These are phyloP conservation scores for Inonotus obliquus DNA, from an alignment of 1,284 basidiomycete genomes.

Conservation along the genomic window DNA sequence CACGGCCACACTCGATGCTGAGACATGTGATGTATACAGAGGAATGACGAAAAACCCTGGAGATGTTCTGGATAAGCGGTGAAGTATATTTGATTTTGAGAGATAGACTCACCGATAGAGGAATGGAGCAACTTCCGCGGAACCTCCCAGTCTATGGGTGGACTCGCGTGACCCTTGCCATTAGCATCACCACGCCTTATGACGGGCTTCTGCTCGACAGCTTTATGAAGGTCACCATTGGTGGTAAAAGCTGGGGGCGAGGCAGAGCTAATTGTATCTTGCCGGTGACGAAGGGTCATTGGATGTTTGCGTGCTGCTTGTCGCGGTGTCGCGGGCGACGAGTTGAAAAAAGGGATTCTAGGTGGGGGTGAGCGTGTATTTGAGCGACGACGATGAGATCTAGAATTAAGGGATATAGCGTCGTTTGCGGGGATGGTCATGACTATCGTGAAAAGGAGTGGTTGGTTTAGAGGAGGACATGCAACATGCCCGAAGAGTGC, in stretches of 20 bases:
- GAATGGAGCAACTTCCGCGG: constrained; percentile 90
- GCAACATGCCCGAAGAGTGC: not conserved
- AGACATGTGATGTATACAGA: constrained; percentile 60
- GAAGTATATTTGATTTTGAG: constrained; percentile 9
- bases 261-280: not conserved
- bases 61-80: constrained; percentile 8
- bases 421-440: constrained; percentile 50
- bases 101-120: constrained; percentile 68
- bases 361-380: constrained; percentile 41
- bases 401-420: constrained; percentile 40
- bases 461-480: not conserved
- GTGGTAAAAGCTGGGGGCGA: not conserved
- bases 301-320: not conserved
- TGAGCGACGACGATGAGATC: constrained; percentile 31
- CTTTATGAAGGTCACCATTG: not conserved
- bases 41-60: constrained; percentile 82
- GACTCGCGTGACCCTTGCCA: constrained; percentile 20
- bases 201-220: not conserved
- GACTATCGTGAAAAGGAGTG: constrained; percentile 3
- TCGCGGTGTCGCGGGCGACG: constrained; percentile 2
- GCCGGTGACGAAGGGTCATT: constrained; percentile 1
- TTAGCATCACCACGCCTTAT: constrained; percentile 12
- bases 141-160: constrained; percentile 70
- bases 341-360: constrained; percentile 35
- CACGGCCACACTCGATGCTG: constrained; percentile 55